Evolutionary conservation across 2,329 filamentous ascomycete genomes (phyloP).

Genomic region (Rugonectria rugulosa): DNA sequence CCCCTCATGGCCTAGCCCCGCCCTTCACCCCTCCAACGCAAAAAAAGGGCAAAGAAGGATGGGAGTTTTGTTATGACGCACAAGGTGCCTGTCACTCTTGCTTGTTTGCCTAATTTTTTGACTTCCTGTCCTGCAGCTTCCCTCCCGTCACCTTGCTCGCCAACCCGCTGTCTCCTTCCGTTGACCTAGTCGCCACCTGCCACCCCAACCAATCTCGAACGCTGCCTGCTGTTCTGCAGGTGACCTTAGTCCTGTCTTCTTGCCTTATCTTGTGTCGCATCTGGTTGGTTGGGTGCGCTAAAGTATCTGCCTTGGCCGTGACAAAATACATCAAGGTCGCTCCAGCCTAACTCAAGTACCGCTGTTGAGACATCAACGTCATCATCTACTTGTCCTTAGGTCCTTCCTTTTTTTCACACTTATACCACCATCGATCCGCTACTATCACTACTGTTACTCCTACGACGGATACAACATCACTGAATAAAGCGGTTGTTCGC

Average conservation of each 20-base stretch:
- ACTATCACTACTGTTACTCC: not conserved
- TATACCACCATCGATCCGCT: not conserved
- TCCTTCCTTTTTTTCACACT: conserved; percentile 8
- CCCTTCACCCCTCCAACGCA: conserved; percentile 39
- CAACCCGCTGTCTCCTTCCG: conserved; percentile 9
- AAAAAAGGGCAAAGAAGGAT: conserved; percentile 27
- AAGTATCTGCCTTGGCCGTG: conserved; percentile 19
- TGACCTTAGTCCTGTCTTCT: not conserved
- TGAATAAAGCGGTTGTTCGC: not conserved
- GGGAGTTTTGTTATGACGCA: conserved; percentile 40
- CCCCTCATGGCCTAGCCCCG: conserved; percentile 25
- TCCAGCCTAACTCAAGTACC: no score
- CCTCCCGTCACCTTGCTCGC: not conserved
- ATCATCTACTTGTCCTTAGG: conserved; percentile 14
- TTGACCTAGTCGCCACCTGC: conserved; percentile 24
- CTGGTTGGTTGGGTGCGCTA: conserved; percentile 24
- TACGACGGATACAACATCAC: conserved; percentile 10
- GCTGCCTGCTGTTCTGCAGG: conserved; percentile 7
- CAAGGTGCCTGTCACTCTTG: conserved; percentile 15
- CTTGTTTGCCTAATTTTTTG: conserved; percentile 10
- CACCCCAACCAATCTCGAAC: conserved; percentile 1
- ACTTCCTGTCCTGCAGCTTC: not conserved
- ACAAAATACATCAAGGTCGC: conserved; percentile 4
- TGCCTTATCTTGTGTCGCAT: conserved; percentile 1
- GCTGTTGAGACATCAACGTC: conserved; percentile 29